phyloP scores from a whole-genome alignment of 805 yeast species.

The Candida loeiensis region DNA sequence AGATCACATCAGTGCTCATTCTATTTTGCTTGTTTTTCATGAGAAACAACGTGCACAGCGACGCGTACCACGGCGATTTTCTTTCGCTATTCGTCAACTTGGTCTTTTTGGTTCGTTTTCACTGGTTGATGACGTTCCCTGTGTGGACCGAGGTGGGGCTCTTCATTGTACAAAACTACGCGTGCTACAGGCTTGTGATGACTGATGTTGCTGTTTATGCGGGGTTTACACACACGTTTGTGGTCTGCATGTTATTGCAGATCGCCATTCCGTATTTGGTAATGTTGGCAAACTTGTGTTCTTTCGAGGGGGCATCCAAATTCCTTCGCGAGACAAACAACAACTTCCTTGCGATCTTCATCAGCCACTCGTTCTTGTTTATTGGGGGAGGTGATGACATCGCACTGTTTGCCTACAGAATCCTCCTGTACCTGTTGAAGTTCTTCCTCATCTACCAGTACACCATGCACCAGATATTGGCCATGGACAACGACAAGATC shows the following conservation, averaged over 20 bases:
- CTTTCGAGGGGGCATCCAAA: constrained; percentile 3
- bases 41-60: neutral
- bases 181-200: constrained; percentile 14
- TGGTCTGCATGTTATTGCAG: constrained; percentile 17
- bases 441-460: constrained; percentile 33
- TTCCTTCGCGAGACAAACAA: constrained; percentile 28
- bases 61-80: constrained; percentile 8
- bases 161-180: constrained; percentile 19
- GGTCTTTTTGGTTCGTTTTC: constrained; percentile 27
- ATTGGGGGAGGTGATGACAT: constrained; percentile 15
- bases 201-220: constrained; percentile 8
- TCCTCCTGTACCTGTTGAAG: constrained; percentile 25
- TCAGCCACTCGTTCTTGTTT: constrained; percentile 32
- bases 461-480: constrained; percentile 27
- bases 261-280: constrained; percentile 21
- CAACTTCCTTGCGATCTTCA: constrained; percentile 32
- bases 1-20: neutral
- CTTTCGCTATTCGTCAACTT: constrained; percentile 26
- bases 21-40: constrained; percentile 5
- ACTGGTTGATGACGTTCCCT: constrained; percentile 11
- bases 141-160: constrained; percentile 19
- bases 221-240: constrained; percentile 12
- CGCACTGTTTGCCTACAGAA: constrained; percentile 14
- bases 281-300: constrained; percentile 13
- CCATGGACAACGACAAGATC: constrained; percentile 10